Base-by-base conservation (phyloP, 345 rosid species). In the Mangifera indica region DNA sequence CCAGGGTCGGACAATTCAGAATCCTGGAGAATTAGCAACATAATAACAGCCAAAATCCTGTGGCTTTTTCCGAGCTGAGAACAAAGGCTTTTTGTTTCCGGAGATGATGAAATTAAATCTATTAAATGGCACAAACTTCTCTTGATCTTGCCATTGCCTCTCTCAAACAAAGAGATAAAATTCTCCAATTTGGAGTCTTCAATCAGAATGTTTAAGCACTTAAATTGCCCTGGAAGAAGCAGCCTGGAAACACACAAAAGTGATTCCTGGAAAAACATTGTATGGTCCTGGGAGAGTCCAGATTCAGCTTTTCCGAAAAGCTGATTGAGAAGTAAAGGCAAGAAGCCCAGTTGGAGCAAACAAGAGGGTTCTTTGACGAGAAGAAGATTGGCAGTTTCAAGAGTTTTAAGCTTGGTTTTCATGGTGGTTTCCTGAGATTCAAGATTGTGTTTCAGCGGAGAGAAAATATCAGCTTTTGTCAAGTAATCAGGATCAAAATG, bases 271-370 rank as follows among this genome's bases (percentile, higher is more conserved):
- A 76, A 67, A 56, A 83, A 75, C 18, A 70, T 53, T 37, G 77
- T 59, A 71, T 72, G 3, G 7, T 78, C 88, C 18, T 60, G 59
- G 25, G 84, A 76, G n/a, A 69, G 34, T 58, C 53, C 29, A 0
- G 63, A 4, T 60, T 77, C 88, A 6, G 45, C 73, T 78, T 68
- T 68, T 58, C 71, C 75, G 55, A 84, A 82, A 60, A 83, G 54
- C 24, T 81, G 73, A 10, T 78, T 78, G 77, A 88, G 14, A 26
- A 87, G 60, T 26, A 78, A 72, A 51, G 91, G 83, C 64, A 87
- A 57, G 77, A 88, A 76, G 45, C 87, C 93, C 7, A 75, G 61
- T n/a, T 78, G 85, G 37, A 83, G 26, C 70, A 86, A 67, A 29
- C 46, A 66, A 42, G 78, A 70, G 17, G 84, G 79, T 40, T 79